Evolutionary conservation across 495 filamentous ascomycete species (phyloP).

Genomic region (Tuber melanosporum): DNA sequence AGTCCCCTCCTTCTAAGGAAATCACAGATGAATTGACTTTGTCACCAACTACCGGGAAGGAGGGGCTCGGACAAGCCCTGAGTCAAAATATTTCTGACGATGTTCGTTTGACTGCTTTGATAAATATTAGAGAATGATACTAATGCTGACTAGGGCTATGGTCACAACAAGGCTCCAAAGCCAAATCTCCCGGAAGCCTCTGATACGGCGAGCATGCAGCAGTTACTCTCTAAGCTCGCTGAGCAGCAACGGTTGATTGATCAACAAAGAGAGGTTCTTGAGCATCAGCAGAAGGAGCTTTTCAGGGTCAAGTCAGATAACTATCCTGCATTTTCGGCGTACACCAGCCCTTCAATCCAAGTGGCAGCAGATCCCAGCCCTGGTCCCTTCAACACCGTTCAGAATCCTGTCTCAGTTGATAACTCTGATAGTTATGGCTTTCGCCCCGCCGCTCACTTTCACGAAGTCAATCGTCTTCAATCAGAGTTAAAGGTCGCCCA

Average conservation of each 20-base stretch:
- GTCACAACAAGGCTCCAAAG: constrained; percentile 35
- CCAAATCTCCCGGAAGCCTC: constrained; percentile 5
- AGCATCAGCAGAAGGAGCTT: constrained; percentile 46
- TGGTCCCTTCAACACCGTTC: constrained; percentile 52
- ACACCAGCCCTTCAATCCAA: constrained; percentile 30
- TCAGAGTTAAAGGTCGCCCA: constrained; percentile 72
- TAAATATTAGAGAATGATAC: not conserved
- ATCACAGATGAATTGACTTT: not conserved
- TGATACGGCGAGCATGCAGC: constrained; percentile 47
- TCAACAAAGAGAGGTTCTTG: constrained; percentile 51
- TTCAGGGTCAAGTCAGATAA: constrained; percentile 30
- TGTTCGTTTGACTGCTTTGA: not conserved
- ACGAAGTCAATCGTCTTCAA: constrained; percentile 51
- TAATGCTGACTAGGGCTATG: constrained; percentile 28
- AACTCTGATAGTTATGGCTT: constrained; percentile 39
- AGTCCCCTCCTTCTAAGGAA: not conserved
- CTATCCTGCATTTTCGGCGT: constrained; percentile 21
- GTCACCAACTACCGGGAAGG: not conserved
- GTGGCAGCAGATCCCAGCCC: constrained; percentile 49
- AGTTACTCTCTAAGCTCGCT: constrained; percentile 59
- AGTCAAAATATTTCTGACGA: not conserved
- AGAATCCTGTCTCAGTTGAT: constrained; percentile 28
- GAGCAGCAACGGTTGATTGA: constrained; percentile 58
- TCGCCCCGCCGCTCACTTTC: constrained; percentile 38
- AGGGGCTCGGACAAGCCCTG: not conserved